Evolutionary conservation across 1,139 yeast genomes (phyloP).

Genomic region (Zygosaccharomyces sapae): DNA sequence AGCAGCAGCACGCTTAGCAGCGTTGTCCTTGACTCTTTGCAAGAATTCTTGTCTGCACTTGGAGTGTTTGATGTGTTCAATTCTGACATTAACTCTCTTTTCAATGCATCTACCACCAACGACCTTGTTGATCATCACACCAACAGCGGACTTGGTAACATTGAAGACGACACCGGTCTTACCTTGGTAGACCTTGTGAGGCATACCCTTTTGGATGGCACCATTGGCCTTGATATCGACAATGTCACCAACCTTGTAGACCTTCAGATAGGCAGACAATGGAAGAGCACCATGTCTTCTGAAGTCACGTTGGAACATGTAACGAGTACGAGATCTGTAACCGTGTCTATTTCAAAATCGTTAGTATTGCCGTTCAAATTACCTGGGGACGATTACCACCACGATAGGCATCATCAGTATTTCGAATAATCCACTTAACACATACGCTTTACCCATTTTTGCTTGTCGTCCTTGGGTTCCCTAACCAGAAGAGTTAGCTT

Average conservation of each 20-base stretch:
- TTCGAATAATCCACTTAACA: slow-evolving; percentile 11
- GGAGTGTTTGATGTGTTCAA: slow-evolving; percentile 99
- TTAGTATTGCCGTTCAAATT: slow-evolving; percentile 16
- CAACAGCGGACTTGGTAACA: slow-evolving; percentile 97
- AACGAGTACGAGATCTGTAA: slow-evolving; percentile 99
- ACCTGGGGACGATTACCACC: not conserved
- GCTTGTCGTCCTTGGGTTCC: slow-evolving; percentile 35
- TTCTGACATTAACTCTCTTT: slow-evolving; percentile 97
- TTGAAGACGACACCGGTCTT: slow-evolving; percentile 99
- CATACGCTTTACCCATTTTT: slow-evolving; percentile 42
- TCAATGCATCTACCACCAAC: slow-evolving; percentile 99
- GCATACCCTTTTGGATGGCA: slow-evolving; percentile 99
- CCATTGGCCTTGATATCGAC: slow-evolving; percentile 99
- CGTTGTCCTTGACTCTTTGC: slow-evolving; percentile 96
- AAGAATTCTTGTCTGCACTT: slow-evolving; percentile 99
- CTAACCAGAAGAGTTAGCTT: slow-evolving; percentile 7
- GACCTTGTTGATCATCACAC: slow-evolving; percentile 96
- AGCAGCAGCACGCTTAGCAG: slow-evolving; percentile 90
- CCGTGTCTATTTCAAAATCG: slow-evolving; percentile 65
- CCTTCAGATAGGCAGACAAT: slow-evolving; percentile 94
- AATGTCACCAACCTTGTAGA: slow-evolving; percentile 98
- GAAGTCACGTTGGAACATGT: slow-evolving; percentile 99
- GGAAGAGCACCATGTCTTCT: slow-evolving; percentile 95
- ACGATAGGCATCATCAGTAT: not conserved
- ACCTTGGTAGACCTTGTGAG: slow-evolving; percentile 99